Evolutionary conservation across 495 filamentous ascomycete genomes (phyloP).

Genomic region (Penicillium angulare): DNA sequence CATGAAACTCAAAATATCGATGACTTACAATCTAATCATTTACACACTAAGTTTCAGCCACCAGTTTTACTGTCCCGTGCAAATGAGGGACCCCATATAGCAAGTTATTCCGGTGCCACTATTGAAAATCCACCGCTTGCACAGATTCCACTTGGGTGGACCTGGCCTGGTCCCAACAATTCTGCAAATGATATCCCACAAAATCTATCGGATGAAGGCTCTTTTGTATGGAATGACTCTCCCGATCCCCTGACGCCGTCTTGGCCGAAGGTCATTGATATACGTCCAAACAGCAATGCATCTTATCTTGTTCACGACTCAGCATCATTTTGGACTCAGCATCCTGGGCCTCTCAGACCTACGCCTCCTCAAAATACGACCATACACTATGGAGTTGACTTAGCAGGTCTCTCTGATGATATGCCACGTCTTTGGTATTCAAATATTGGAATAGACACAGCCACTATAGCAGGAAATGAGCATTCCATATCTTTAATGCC

Average conservation of each 20-base stretch:
- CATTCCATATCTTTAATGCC: neutral
- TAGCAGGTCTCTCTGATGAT: neutral
- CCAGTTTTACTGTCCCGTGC: no score
- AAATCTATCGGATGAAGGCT: neutral
- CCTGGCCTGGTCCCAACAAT: neutral
- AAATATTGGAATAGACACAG: neutral
- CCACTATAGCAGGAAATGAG: neutral
- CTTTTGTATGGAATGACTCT: constrained; percentile 2
- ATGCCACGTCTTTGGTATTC: neutral
- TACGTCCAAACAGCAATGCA: neutral
- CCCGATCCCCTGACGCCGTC: neutral
- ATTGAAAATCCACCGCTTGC: neutral
- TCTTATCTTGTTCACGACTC: constrained; percentile 9
- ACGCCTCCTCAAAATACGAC: neutral
- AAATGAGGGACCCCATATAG: no score
- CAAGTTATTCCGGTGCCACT: no score
- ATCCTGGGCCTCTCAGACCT: neutral
- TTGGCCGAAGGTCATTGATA: constrained; percentile 1
- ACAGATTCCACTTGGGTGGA: constrained; percentile 1
- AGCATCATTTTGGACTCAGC: constrained; percentile 12
- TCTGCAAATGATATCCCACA: neutral
- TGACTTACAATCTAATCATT: no score
- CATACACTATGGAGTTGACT: neutral
- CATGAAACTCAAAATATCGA: no score
- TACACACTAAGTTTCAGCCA: no score